These are phyloP conservation scores for Tilletia indica DNA, from an alignment of 1,284 basidiomycete genomes.

Conservation along the genomic window DNA sequence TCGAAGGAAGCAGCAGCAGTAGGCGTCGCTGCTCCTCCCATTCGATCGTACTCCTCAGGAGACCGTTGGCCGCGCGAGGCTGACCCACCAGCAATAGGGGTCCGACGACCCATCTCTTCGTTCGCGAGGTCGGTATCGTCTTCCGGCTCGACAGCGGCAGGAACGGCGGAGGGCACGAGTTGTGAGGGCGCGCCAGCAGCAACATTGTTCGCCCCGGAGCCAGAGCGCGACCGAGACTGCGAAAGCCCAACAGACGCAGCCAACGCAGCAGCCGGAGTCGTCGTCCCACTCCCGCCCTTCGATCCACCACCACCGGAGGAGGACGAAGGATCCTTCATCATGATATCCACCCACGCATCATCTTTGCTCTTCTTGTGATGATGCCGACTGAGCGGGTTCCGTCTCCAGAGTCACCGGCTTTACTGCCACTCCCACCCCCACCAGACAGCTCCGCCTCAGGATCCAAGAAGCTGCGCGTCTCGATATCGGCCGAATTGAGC, in stretches of 20 bases:
- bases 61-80: background rate
- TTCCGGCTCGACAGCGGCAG: too few relatives aligned
- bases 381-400: constrained; percentile 16
- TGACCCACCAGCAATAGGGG: background rate
- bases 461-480: constrained; percentile 37
- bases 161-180: too few relatives aligned
- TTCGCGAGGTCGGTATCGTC: too few relatives aligned
- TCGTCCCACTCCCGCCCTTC: too few relatives aligned
- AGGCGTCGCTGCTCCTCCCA: background rate
- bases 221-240: too few relatives aligned
- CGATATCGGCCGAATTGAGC: constrained; percentile 42
- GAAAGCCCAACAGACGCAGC: too few relatives aligned
- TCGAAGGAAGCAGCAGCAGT: background rate
- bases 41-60: background rate
- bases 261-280: too few relatives aligned
- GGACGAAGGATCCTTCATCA: constrained; percentile 24
- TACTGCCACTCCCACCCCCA: background rate
- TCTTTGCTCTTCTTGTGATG: constrained; percentile 25
- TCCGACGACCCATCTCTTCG: background rate
- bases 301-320: background rate
- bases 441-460: constrained; percentile 22
- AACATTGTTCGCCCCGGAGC: too few relatives aligned
- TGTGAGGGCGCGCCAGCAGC: too few relatives aligned
- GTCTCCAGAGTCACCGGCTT: background rate
- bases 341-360: constrained; percentile 45